phyloP scores from a whole-genome alignment of 2,329 filamentous ascomycete genomes.

The Cordyceps cateniannulata region DNA sequence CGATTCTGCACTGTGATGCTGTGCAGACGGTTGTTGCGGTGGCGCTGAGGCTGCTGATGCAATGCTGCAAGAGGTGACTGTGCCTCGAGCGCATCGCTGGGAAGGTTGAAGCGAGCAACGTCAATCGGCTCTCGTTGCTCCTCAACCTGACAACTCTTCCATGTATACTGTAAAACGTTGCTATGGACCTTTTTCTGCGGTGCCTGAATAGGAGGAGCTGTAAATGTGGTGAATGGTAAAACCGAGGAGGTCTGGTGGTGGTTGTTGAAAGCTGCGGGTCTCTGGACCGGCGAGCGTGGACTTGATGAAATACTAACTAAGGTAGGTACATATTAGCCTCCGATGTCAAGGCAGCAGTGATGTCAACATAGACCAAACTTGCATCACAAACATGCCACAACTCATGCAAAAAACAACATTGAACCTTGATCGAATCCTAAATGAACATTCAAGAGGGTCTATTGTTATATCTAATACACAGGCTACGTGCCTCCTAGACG shows the following conservation, averaged over 20 bases:
- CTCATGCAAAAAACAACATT: neutral
- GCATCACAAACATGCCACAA: no score
- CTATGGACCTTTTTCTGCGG: neutral
- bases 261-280: neutral
- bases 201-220: neutral
- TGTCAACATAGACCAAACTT: no score
- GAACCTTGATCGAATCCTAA: neutral
- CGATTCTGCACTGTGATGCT: neutral
- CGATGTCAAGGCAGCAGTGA: no score
- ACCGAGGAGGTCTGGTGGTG: neutral
- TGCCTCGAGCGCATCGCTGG: neutral
- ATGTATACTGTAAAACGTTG: neutral
- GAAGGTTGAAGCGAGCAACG: neutral
- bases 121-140: neutral
- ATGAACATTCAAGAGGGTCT: constrained; percentile 17
- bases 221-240: neutral
- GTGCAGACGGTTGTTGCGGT: neutral
- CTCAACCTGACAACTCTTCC: no score
- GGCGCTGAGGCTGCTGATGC: neutral
- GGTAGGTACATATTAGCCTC: no score
- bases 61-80: neutral
- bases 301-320: neutral
- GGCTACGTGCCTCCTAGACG: constrained; percentile 23
- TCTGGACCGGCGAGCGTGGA: neutral
- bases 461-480: constrained; percentile 30